Evolutionary conservation across 768 basidiomycete species (phyloP).

Genomic region (Suillus weaverae): DNA sequence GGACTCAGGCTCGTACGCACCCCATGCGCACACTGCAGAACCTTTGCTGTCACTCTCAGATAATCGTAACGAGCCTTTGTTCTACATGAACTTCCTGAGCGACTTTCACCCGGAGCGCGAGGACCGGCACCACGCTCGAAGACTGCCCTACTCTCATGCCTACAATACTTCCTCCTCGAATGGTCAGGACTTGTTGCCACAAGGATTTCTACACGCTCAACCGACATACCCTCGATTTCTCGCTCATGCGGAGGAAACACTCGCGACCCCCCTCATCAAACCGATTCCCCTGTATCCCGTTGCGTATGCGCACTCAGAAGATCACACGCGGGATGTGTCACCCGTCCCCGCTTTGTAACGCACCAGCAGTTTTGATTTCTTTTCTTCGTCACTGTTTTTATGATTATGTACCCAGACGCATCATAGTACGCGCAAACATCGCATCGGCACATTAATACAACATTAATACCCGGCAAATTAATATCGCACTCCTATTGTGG

Average conservation of each 20-base stretch:
- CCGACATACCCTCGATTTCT: neutral
- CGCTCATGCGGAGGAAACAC: conserved; percentile 12
- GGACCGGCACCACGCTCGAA: conserved; percentile 13
- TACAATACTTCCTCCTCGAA: neutral
- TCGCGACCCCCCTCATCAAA: conserved; percentile 25
- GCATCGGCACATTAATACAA: neutral
- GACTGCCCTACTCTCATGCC: conserved; percentile 9
- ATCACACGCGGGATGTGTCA: conserved; percentile 1
- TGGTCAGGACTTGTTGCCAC: conserved; percentile 10
- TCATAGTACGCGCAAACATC: neutral
- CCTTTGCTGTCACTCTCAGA: neutral
- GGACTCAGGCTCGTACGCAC: neutral
- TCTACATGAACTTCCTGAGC: neutral
- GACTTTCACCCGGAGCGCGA: conserved; percentile 12
- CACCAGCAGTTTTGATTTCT: neutral
- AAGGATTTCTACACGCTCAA: neutral
- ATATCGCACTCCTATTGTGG: neutral
- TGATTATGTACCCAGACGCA: neutral
- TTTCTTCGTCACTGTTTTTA: neutral
- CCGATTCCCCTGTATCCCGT: conserved; percentile 31
- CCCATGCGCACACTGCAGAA: neutral
- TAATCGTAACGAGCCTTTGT: neutral
- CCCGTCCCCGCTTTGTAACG: conserved; percentile 9
- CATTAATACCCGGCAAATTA: neutral
- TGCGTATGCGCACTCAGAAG: conserved; percentile 23